phyloP scores from a whole-genome alignment of 305 asterid species.

The Fraxinus velutina region DNA sequence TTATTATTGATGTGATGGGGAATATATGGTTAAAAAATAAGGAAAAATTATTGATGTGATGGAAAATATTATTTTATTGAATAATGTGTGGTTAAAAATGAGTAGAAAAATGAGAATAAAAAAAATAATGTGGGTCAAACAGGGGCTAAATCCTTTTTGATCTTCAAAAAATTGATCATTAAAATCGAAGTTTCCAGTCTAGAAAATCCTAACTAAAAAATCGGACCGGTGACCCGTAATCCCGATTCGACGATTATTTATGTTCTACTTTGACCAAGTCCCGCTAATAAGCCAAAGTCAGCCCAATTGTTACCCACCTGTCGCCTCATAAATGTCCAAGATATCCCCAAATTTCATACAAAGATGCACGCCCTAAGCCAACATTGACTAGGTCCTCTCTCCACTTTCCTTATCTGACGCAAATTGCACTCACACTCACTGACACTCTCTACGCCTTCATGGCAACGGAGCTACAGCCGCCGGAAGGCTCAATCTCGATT shows the following conservation, averaged over 20 bases:
- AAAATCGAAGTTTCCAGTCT: not conserved
- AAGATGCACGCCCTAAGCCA: constrained; percentile 12
- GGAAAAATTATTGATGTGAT: no score
- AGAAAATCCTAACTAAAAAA: not conserved
- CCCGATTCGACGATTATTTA: not conserved
- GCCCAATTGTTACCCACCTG: constrained; percentile 1
- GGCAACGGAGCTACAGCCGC: constrained; percentile 63
- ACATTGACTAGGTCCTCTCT: constrained; percentile 25
- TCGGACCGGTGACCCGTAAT: not conserved
- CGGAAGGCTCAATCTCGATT: constrained; percentile 47
- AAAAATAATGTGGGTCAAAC: no score
- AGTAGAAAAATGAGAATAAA: no score
- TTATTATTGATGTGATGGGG: no score
- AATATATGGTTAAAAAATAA: no score
- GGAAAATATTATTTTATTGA: no score
- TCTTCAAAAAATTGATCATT: not conserved
- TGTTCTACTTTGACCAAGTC: not conserved
- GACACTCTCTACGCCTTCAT: constrained; percentile 30
- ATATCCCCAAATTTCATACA: not conserved
- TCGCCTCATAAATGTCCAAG: not conserved
- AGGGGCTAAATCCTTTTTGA: not conserved
- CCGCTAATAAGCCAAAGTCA: not conserved
- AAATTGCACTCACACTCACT: not conserved
- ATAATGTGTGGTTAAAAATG: no score
- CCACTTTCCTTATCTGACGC: constrained; percentile 37